phyloP scores from a whole-genome alignment of 2,329 filamentous ascomycete genomes.

The Thielaviopsis musarum region DNA sequence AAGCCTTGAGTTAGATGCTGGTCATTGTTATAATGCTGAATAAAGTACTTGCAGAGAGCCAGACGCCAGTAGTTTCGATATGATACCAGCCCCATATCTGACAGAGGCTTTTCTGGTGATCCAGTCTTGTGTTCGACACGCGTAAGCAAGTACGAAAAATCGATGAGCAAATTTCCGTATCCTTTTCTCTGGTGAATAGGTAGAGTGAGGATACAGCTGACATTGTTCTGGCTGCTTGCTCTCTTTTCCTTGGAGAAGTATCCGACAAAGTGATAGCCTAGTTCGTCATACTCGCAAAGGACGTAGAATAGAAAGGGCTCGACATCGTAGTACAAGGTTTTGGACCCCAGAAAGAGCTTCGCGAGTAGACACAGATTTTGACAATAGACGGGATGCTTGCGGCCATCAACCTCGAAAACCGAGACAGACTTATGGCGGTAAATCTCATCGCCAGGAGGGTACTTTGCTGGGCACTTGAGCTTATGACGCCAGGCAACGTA shows the following conservation, averaged over 20 bases:
- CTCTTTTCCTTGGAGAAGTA: constrained; percentile 99
- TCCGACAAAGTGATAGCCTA: constrained; percentile 92
- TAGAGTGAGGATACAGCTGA: constrained; percentile 89
- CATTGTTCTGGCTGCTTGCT: constrained; percentile 86
- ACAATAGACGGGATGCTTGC: constrained; percentile 96
- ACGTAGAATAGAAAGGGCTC: constrained; percentile 96
- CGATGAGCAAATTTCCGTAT: constrained; percentile 90
- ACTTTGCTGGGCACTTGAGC: constrained; percentile 88
- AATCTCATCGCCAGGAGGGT: constrained; percentile 94
- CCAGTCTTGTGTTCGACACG: constrained; percentile 85
- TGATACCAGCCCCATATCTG: constrained; percentile 93
- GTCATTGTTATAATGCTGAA: constrained; percentile 27
- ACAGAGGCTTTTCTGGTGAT: constrained; percentile 91
- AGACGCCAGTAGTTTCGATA: constrained; percentile 97
- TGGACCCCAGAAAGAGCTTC: constrained; percentile 95
- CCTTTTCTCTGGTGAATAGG: constrained; percentile 95
- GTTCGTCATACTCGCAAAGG: constrained; percentile 82
- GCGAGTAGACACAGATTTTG: constrained; percentile 92
- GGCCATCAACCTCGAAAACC: constrained; percentile 93
- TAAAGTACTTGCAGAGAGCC: constrained; percentile 68
- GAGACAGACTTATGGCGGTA: constrained; percentile 83
- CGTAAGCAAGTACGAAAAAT: constrained; percentile 94
- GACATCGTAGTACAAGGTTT: constrained; percentile 95
- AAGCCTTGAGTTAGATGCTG: constrained; percentile 22
- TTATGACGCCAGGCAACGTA: constrained; percentile 98